Percentiles rank a stretch among this genome's conserved stretches.
These are phyloP conservation scores for Ophiostoma sp. DNA, from an alignment of 2,329 filamentous ascomycete species.

Conservation along the genomic window DNA sequence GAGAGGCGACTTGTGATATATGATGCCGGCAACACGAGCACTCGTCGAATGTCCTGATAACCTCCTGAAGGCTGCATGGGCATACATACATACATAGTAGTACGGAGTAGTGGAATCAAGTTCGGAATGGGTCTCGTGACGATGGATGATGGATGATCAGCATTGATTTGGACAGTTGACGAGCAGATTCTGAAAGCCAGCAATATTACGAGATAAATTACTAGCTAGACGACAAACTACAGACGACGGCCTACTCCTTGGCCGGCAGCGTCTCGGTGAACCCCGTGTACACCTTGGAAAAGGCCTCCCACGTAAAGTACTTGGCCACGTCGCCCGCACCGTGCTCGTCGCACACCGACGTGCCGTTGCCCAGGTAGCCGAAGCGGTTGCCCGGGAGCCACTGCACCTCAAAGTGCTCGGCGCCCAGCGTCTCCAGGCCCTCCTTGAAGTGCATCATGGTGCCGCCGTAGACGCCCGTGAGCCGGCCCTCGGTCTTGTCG, in stretches of 20 bases:
- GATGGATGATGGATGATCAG: not conserved
- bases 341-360: not conserved
- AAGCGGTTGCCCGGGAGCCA: constrained; percentile 22
- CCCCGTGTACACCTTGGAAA: not conserved
- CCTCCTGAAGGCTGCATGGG: not conserved
- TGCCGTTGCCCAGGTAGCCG: constrained; percentile 22
- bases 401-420: constrained; percentile 33
- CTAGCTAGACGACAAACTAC: not conserved
- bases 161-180: not conserved
- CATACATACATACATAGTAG: too few relatives aligned
- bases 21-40: not conserved
- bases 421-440: constrained; percentile 30
- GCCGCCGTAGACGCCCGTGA: constrained; percentile 28
- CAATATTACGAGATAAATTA: not conserved
- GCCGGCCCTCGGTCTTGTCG: constrained; percentile 28
- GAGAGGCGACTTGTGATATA: not conserved
- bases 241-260: not conserved
- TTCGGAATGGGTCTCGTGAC: not conserved
- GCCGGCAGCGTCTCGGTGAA: constrained; percentile 1
- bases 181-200: not conserved
- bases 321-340: not conserved
- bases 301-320: not conserved
- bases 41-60: not conserved
- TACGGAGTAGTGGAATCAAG: not conserved
- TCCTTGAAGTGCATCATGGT: constrained; percentile 30